Base-by-base conservation (phyloP, 805 yeast genomes). In the Wickerhamiella azyma region DNA sequence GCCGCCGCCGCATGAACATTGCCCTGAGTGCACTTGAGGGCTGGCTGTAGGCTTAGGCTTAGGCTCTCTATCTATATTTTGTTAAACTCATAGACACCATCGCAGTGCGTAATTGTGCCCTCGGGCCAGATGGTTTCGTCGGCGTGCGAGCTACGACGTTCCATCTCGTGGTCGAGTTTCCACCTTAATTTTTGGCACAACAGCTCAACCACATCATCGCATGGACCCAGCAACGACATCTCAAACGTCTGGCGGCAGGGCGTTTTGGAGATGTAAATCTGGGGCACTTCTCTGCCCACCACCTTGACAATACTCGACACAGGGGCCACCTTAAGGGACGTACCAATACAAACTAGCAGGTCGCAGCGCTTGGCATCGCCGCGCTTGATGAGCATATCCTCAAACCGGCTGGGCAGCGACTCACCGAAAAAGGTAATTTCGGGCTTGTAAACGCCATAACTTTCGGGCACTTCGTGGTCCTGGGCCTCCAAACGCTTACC, bases 351-450 rank as follows among this genome's bases (percentile, higher is more conserved):
- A 5, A 86, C 70, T 39, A 88, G 65, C 46, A 86, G 66, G 61
- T 88, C 96, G 62, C 94, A 84, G 37, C 72, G 67, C 16, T 63
- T 55, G 6, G 79, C 67, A 58, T 88, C 96, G 37, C 71, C 69
- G 16, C 64, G 60, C 3, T 59, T 56, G 10, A 63, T 48, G 11
- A 68, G 55, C 26, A 67, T 60, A 39, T 71, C 70, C 54, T 85
- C 88, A 57, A 80, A 86, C 41, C 69, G 62, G 11, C 68, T 67
- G 1, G 96, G 95, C 48, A 86, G 66, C 13, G 78, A 75, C 60
- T 86, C 96, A 13, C 94, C 94, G 54, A 86, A 86, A 58, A 86
- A 86, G 0, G 94, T 85, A 50, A 86, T 86, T 59, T 86, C 94
- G 0, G 96, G 96, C 60, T 88, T 86, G 73, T 84, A 71, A 2